Base-by-base conservation (phyloP, 257 asterid genomes). In the Nicotiana attenuata region DNA sequence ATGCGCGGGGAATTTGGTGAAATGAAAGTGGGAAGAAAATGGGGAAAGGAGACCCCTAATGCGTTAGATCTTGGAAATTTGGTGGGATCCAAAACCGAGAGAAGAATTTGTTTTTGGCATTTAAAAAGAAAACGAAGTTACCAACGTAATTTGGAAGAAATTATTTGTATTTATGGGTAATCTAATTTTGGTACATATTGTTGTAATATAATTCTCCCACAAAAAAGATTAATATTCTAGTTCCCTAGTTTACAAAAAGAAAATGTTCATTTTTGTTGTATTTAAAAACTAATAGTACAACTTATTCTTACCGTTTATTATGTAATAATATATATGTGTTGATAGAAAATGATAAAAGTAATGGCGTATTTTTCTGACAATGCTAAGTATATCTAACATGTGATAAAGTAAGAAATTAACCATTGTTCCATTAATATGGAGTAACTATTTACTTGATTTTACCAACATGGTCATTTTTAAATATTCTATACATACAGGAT, bases 51-150 rank as follows among this genome's bases (percentile, higher is more conserved):
- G 11, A 15, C 79, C 79, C 38, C 16, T 24, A 3, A n/a, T 47
- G 41, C 61, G 61, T 47, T 73, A 73, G 79, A 73, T 73, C 61
- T 47, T 6, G 50, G 9, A n/a, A 11, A 47, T 47, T 73, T 6
- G 79, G 61, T 73, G 79, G 79, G 61, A 73, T 73, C 61, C 11
- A 73, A 47, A 73, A 14, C 41, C 41, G 7, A 73, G 79, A 24
- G 15, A 6, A 11, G 15, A 10, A 16, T 68, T 35, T 68, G 16
- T 3, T 66, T 13, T 22, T 20, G 1, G 13, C 5, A 20, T 22
- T 24, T 10, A 55, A 55, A 52, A 55, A 19, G 26, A 41, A 41
- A 8, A 19, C 4, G 3, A 19, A 57, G 11, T 19, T 17, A 57
- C 64, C 26, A n/a, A 57, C 13, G 26, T 19, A 57, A 57, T 19